A percentile compares a stretch with the other conserved stretches of the same genome.
These are phyloP conservation scores for Pythium angustatum DNA, from an alignment of 352 stramenopile species.

Conservation along the genomic window DNA sequence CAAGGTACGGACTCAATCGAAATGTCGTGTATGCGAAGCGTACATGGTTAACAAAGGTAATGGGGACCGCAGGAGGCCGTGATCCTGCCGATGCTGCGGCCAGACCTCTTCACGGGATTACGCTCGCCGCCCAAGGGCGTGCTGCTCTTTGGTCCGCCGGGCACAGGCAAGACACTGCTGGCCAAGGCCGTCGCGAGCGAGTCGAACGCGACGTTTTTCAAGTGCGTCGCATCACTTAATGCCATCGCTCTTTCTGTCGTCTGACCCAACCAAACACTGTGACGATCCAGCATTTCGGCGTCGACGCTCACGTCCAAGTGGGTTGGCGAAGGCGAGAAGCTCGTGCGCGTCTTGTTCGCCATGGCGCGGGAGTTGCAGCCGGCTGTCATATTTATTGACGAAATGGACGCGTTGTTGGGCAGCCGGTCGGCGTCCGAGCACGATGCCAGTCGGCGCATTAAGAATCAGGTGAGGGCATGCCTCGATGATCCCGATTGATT, in stretches of 20 bases:
- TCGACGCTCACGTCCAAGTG: constrained; percentile 90
- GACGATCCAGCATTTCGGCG: constrained; percentile 88
- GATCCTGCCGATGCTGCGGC: constrained; percentile 79
- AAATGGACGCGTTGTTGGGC: constrained; percentile 87
- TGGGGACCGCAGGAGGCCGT: constrained; percentile 66
- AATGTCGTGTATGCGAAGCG: neutral
- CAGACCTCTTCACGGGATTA: constrained; percentile 83
- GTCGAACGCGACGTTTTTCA: constrained; percentile 85
- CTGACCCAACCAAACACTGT: neutral
- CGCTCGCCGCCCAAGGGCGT: constrained; percentile 68
- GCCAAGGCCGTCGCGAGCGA: constrained; percentile 84
- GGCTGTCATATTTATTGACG: constrained; percentile 89
- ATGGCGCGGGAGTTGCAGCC: constrained; percentile 87
- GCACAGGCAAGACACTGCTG: constrained; percentile 84
- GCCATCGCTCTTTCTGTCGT: too few relatives aligned
- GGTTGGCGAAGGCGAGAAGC: constrained; percentile 93
- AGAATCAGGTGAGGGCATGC: constrained; percentile 76
- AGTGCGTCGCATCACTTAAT: constrained; percentile 29
- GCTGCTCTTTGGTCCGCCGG: constrained; percentile 79
- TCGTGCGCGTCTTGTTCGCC: constrained; percentile 92
- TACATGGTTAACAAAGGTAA: too few relatives aligned
- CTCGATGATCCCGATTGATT: neutral
- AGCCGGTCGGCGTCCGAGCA: constrained; percentile 77
- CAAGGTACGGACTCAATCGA: constrained; percentile 45
- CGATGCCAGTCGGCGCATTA: constrained; percentile 85